Evolutionary conservation across 345 rosid species (phyloP).

Genomic region (Eucalyptus albens): DNA sequence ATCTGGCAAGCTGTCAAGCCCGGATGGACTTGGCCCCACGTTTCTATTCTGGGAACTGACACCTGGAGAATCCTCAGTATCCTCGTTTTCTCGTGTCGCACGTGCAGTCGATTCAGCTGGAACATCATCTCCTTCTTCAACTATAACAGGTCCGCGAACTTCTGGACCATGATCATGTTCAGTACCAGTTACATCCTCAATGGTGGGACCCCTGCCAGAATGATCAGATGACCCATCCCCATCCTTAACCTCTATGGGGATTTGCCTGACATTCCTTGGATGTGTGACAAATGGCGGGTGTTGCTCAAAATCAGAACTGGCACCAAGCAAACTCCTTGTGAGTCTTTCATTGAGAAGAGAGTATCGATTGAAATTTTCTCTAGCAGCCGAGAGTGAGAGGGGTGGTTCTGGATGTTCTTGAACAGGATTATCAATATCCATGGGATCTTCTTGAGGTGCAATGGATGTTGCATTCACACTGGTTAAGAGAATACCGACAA

Average conservation of each 20-base stretch:
- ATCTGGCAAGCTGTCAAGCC: slow-evolving; percentile 31
- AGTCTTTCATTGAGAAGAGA: slow-evolving; percentile 37
- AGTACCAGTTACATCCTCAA: slow-evolving; percentile 75
- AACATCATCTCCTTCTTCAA: slow-evolving; percentile 49
- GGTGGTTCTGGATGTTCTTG: slow-evolving; percentile 23
- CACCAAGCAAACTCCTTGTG: slow-evolving; percentile 22
- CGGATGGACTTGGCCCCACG: slow-evolving; percentile 28
- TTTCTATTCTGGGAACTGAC: slow-evolving; percentile 4
- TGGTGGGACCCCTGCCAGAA: slow-evolving; percentile 45
- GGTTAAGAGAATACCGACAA: neutral
- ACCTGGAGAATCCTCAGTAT: neutral
- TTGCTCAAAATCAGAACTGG: slow-evolving; percentile 23
- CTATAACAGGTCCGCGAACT: slow-evolving; percentile 37
- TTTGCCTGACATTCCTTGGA: slow-evolving; percentile 81
- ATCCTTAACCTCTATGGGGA: slow-evolving; percentile 81
- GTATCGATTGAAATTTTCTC: slow-evolving; percentile 14
- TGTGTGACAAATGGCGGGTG: slow-evolving; percentile 55
- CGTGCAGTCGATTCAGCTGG: slow-evolving; percentile 15
- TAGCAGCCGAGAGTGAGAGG: slow-evolving; percentile 17
- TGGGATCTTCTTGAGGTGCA: slow-evolving; percentile 41
- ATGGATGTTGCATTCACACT: slow-evolving; percentile 7
- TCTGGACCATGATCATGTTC: slow-evolving; percentile 27
- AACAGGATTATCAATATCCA: slow-evolving; percentile 82
- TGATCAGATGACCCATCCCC: slow-evolving; percentile 28
- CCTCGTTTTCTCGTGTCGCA: slow-evolving; percentile 4